Evolutionary conservation across 2,329 filamentous ascomycete genomes (phyloP).

Genomic region (Cercospora nicotianae): DNA sequence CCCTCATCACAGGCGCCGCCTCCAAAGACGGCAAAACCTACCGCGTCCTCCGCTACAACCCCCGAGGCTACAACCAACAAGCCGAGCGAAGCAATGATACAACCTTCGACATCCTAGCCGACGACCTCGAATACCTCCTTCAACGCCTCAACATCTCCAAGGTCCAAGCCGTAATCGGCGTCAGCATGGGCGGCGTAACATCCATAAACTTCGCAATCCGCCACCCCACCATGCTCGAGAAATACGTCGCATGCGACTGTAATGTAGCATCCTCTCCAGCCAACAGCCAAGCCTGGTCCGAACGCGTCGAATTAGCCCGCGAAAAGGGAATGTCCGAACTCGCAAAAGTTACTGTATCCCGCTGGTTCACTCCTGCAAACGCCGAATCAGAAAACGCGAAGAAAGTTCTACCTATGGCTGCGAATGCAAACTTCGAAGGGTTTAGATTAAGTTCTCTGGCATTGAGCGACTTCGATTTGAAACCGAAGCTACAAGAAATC

Average conservation of each 20-base stretch:
- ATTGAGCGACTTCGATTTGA: constrained; percentile 70
- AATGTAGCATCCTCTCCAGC: constrained; percentile 69
- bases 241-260: constrained; percentile 76
- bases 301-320: constrained; percentile 65
- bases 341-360: constrained; percentile 67
- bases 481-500: constrained; percentile 55
- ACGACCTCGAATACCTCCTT: constrained; percentile 67
- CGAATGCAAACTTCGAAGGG: constrained; percentile 66
- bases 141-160: constrained; percentile 67
- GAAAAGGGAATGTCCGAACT: constrained; percentile 49
- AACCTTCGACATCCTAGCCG: constrained; percentile 63
- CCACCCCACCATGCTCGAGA: constrained; percentile 59
- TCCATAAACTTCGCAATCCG: constrained; percentile 70
- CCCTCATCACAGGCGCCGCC: constrained; percentile 53
- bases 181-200: constrained; percentile 79
- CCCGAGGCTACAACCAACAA: constrained; percentile 63
- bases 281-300: constrained; percentile 77
- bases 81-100: constrained; percentile 45
- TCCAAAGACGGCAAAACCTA: constrained; percentile 57
- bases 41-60: constrained; percentile 74
- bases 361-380: constrained; percentile 68
- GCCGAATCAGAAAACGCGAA: constrained; percentile 61
- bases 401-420: constrained; percentile 68
- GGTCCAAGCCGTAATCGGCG: constrained; percentile 69
- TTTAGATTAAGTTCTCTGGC: constrained; percentile 69